Conservation (phyloP, 83 land plant genomes). For the Diphasiastrum complanatum region DNA sequence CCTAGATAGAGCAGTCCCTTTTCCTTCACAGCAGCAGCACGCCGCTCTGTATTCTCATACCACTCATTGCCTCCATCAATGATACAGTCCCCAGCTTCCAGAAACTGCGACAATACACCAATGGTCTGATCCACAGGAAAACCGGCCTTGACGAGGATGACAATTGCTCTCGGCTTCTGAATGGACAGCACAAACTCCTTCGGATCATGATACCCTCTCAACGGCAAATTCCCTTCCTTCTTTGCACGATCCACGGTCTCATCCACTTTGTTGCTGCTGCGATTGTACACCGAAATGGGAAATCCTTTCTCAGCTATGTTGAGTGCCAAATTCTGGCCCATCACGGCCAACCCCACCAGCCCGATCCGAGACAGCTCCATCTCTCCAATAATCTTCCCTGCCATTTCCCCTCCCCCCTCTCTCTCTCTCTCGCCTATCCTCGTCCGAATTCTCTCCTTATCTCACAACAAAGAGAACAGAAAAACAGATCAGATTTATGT, state of each 20-base stretch:
- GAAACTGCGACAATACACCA: constrained; percentile 18
- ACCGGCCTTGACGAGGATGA: constrained; percentile 45
- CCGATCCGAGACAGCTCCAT: constrained; percentile 26
- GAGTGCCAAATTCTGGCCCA: constrained; percentile 47
- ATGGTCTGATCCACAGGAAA: constrained; percentile 40
- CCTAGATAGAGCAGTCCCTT: constrained; percentile 33
- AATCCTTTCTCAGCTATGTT: constrained; percentile 43
- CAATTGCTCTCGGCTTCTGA: constrained; percentile 26
- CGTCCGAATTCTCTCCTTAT: no score
- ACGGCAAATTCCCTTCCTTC: constrained; percentile 13
- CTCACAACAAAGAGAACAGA: no score
- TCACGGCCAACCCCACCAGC: constrained; percentile 29
- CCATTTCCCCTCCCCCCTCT: constrained; percentile 4
- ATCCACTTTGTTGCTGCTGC: constrained; percentile 28
- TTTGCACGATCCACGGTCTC: constrained; percentile 28
- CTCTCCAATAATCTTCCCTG: constrained; percentile 32
- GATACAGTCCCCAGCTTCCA: constrained; percentile 48
- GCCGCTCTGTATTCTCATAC: constrained; percentile 44
- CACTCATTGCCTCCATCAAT: constrained; percentile 53
- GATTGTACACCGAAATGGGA: constrained; percentile 42
- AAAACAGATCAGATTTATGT: no score
- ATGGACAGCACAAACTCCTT: constrained; percentile 39
- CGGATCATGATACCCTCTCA: constrained; percentile 6
- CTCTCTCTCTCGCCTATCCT: not conserved
- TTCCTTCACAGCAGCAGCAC: constrained; percentile 18